phyloP scores from a whole-genome alignment of 2,329 filamentous ascomycete species.

The Aspergillus fumigatus region DNA sequence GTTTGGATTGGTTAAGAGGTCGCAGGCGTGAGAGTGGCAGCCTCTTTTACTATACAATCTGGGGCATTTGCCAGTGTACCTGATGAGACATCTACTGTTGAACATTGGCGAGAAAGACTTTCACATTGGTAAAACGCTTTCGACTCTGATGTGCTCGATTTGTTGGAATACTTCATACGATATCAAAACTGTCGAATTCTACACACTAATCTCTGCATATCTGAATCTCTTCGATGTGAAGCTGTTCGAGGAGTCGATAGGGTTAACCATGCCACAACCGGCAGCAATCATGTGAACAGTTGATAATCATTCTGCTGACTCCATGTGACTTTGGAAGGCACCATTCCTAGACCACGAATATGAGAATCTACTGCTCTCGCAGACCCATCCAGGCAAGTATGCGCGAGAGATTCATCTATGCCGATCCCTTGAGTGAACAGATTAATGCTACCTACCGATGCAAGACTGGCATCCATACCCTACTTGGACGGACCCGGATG shows the following conservation, averaged over 20 bases:
- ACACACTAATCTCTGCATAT: neutral
- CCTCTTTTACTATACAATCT: neutral
- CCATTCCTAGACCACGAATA: neutral
- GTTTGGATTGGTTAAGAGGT: slow-evolving; percentile 27
- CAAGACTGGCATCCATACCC: neutral
- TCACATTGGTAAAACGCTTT: neutral
- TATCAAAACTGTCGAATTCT: neutral
- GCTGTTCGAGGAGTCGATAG: slow-evolving; percentile 4
- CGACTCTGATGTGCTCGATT: neutral
- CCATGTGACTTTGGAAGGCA: slow-evolving; percentile 8
- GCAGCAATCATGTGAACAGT: slow-evolving; percentile 10
- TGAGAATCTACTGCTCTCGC: neutral
- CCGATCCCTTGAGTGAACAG: neutral
- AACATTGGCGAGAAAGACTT: neutral
- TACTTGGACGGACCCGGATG: neutral
- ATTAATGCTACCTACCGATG: neutral
- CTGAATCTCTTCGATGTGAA: slow-evolving; percentile 1
- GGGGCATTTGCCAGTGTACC: neutral
- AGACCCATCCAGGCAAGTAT: neutral
- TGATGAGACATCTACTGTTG: neutral
- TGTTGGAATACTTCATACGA: neutral
- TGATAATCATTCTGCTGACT: slow-evolving; percentile 1
- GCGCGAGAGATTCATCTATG: neutral
- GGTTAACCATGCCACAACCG: slow-evolving; percentile 3
- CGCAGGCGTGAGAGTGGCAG: neutral